Percentiles rank a stretch among this genome's conserved stretches.
phyloP scores from a whole-genome alignment of 768 basidiomycete genomes.

The Cystobasidiopsis lactophilus region DNA sequence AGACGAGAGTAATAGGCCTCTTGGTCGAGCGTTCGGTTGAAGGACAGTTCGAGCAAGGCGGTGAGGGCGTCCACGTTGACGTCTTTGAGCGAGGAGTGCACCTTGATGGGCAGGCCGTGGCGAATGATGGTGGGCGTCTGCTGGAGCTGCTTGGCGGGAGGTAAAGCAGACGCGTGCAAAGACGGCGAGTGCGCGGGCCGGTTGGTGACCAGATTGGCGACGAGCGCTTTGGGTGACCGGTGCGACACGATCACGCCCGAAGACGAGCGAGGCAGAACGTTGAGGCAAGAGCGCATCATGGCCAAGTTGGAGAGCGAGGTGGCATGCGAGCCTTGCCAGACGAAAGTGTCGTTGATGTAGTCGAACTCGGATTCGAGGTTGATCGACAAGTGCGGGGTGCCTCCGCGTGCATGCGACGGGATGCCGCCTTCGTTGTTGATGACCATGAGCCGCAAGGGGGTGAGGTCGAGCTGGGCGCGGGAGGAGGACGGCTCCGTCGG shows the following conservation, averaged over 20 bases:
- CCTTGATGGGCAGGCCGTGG: constrained; percentile 64
- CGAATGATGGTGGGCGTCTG: constrained; percentile 86
- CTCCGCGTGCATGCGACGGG: constrained; percentile 85
- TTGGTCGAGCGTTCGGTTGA: constrained; percentile 47
- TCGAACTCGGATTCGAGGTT: constrained; percentile 72
- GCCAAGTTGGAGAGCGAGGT: constrained; percentile 66
- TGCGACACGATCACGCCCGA: constrained; percentile 95
- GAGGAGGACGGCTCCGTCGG: constrained; percentile 12
- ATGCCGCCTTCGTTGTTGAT: constrained; percentile 93
- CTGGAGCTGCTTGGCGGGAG: constrained; percentile 38
- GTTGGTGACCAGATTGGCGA: constrained; percentile 93
- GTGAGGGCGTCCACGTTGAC: constrained; percentile 58
- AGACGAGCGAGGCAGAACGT: constrained; percentile 77
- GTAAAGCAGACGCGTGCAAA: constrained; percentile 75
- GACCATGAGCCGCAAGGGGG: constrained; percentile 86
- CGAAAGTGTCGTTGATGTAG: constrained; percentile 69
- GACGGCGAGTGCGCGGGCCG: constrained; percentile 90
- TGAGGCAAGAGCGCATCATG: constrained; percentile 63
- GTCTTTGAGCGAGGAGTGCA: constrained; percentile 37
- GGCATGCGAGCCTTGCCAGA: constrained; percentile 60
- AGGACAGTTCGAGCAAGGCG: constrained; percentile 65
- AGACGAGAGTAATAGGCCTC: constrained; percentile 59
- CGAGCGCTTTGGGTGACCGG: constrained; percentile 80
- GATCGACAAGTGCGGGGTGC: constrained; percentile 84
- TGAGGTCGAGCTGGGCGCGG: constrained; percentile 40